Evolutionary conservation across 2,329 filamentous ascomycete species (phyloP).

Genomic region (Talaromyces sp.): DNA sequence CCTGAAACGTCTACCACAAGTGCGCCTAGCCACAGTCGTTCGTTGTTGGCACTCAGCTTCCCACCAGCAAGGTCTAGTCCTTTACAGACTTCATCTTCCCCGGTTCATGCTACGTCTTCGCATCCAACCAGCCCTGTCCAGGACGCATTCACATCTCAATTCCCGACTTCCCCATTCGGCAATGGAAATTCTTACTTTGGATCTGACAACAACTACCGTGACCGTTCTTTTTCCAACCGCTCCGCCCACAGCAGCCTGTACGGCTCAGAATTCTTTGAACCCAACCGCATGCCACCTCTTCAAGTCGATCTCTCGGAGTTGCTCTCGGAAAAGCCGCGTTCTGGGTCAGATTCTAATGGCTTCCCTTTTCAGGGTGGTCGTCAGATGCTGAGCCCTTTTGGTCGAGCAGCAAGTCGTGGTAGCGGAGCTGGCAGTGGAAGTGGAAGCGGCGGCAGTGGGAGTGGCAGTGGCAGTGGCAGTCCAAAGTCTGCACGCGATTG

Average conservation of each 20-base stretch:
- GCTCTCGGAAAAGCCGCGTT: slow-evolving; percentile 33
- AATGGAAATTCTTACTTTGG: slow-evolving; percentile 36
- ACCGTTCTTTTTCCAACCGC: slow-evolving; percentile 47
- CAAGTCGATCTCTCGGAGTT: slow-evolving; percentile 37
- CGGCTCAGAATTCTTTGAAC: slow-evolving; percentile 36
- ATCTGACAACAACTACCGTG: slow-evolving; percentile 35
- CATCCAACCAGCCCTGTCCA: slow-evolving; percentile 39
- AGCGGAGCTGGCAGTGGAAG: slow-evolving; percentile 52
- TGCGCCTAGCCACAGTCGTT: slow-evolving; percentile 33
- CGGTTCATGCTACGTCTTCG: slow-evolving; percentile 34
- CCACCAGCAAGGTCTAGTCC: slow-evolving; percentile 39
- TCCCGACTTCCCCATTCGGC: slow-evolving; percentile 38
- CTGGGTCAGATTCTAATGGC: slow-evolving; percentile 35
- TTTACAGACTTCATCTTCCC: slow-evolving; percentile 39
- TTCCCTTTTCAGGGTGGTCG: slow-evolving; percentile 41
- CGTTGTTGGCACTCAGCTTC: slow-evolving; percentile 41
- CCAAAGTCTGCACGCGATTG: slow-evolving; percentile 43
- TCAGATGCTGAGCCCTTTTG: slow-evolving; percentile 42
- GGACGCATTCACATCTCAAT: slow-evolving; percentile 34
- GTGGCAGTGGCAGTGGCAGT: slow-evolving; percentile 44
- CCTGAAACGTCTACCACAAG: slow-evolving; percentile 38
- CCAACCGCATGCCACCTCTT: slow-evolving; percentile 32
- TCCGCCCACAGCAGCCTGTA: slow-evolving; percentile 43
- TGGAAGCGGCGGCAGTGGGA: slow-evolving; percentile 29
- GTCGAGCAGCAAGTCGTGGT: slow-evolving; percentile 50